phyloP scores from a whole-genome alignment of 176 grass and related monocot species.

The Avena sativa region DNA sequence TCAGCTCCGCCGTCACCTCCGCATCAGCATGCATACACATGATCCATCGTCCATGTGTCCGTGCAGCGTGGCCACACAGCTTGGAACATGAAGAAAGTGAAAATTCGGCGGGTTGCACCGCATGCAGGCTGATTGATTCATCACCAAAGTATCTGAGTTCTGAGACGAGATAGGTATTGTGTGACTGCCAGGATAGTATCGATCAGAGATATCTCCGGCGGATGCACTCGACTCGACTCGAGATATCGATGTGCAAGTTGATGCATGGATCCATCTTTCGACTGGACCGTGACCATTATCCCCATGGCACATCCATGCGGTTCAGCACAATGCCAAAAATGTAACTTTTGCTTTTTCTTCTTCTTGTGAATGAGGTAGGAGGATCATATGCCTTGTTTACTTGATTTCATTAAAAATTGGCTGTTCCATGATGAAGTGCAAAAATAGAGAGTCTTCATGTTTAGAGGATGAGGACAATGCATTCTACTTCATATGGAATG shows the following conservation, averaged over 20 bases:
- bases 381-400: no score
- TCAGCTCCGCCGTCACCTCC: background rate
- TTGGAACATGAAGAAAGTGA: background rate
- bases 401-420: no score
- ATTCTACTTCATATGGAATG: no score
- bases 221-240: background rate
- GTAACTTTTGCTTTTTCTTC: no score
- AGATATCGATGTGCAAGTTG: background rate
- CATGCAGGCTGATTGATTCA: background rate
- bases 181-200: background rate
- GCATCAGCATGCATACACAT: background rate
- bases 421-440: no score
- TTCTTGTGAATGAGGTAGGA: no score
- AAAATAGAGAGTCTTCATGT: no score
- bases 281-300: background rate
- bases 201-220: background rate
- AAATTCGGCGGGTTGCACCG: no score
- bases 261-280: constrained; percentile 21
- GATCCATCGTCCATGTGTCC: no score
- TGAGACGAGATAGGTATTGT: background rate
- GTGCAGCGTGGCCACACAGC: background rate
- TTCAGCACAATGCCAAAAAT: no score
- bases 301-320: no score
- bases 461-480: no score
- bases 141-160: background rate